Evolutionary conservation across 441 rosid genomes (phyloP).

Genomic region (Mallotus japonicus): DNA sequence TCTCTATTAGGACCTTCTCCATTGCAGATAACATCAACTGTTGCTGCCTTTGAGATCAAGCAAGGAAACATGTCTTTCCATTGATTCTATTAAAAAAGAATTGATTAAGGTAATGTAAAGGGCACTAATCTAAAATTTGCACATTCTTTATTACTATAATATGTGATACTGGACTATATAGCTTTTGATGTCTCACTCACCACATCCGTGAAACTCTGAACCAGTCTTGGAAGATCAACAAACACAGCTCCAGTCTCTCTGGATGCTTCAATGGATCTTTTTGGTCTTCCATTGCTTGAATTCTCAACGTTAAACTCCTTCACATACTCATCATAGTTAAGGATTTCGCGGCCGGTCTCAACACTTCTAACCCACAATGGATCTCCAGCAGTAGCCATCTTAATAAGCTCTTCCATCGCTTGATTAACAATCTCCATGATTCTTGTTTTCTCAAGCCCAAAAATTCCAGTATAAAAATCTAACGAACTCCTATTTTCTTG

Average conservation of each 20-base stretch:
- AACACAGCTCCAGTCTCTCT: constrained; percentile 79
- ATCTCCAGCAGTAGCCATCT: constrained; percentile 72
- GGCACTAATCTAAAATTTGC: neutral
- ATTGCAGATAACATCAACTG: constrained; percentile 65
- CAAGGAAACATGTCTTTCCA: constrained; percentile 98
- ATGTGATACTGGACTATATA: neutral
- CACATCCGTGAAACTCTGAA: constrained; percentile 86
- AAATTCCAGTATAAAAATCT: constrained; percentile 75
- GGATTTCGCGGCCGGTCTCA: constrained; percentile 90
- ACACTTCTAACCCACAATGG: constrained; percentile 90
- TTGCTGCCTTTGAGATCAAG: constrained; percentile 82
- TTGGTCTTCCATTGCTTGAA: constrained; percentile 40
- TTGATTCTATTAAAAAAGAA: constrained; percentile 51
- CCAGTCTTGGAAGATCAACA: constrained; percentile 71
- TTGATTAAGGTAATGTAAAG: neutral
- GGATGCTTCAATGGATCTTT: constrained; percentile 81
- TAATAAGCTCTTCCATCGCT: constrained; percentile 73
- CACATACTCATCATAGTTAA: constrained; percentile 82
- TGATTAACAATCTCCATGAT: constrained; percentile 70
- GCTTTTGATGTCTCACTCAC: constrained; percentile 29
- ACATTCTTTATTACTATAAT: neutral
- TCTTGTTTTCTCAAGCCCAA: constrained; percentile 78
- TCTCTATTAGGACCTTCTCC: constrained; percentile 77
- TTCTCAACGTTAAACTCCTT: constrained; percentile 62
- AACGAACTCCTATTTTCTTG: constrained; percentile 64